Percentiles rank a stretch among this genome's conserved stretches.
Conservation (phyloP, 1,284 basidiomycete genomes). For the Puccinia polysora region DNA sequence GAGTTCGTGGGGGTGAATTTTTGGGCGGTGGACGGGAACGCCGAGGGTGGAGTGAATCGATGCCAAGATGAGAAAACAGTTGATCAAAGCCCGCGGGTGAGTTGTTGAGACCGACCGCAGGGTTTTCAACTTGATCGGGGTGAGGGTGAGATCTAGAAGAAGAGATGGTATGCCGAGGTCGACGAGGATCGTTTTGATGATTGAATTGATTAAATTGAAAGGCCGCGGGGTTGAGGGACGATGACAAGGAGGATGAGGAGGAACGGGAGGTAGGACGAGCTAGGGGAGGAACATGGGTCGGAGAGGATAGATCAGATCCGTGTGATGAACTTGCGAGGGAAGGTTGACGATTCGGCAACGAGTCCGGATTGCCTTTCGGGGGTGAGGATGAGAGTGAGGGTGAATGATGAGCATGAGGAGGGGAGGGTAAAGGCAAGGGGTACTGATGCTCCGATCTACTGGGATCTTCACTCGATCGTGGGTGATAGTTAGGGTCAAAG, state of each 20-base stretch:
- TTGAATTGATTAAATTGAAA: too few relatives aligned
- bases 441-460: slow-evolving; percentile 13
- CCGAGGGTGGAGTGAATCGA: neutral
- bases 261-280: neutral
- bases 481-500: slow-evolving; percentile 5
- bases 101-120: neutral
- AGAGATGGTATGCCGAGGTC: too few relatives aligned
- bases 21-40: neutral
- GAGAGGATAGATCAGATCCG: neutral
- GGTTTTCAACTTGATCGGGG: too few relatives aligned
- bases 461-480: slow-evolving; percentile 10
- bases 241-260: too few relatives aligned
- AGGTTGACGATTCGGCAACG: too few relatives aligned
- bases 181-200: too few relatives aligned
- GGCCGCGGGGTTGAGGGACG: too few relatives aligned
- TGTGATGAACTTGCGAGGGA: neutral
- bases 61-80: neutral
- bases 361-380: neutral
- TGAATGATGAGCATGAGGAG: slow-evolving; percentile 9
- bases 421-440: too few relatives aligned
- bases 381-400: neutral
- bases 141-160: too few relatives aligned
- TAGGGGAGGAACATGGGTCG: neutral
- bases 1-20: neutral
- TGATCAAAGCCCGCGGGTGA: neutral